Evolutionary conservation across 345 rosid species (phyloP).

Genomic region (Acer negundo): DNA sequence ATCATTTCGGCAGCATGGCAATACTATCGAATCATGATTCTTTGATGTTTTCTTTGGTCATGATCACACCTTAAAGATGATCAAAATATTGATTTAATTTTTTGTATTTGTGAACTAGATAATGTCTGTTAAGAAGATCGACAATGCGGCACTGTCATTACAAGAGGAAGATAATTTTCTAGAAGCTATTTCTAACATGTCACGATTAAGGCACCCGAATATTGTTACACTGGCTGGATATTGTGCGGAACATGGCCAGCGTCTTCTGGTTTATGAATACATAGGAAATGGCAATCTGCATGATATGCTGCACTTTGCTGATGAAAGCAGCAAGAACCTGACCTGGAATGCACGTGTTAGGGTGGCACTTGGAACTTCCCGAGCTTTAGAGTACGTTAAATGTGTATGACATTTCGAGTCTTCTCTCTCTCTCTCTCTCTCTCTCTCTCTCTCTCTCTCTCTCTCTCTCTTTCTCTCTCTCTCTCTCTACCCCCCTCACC

Average conservation of each 20-base stretch:
- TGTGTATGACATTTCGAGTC: constrained; percentile 15
- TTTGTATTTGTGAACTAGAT: constrained; percentile 45
- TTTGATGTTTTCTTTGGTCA: neutral
- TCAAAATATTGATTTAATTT: neutral
- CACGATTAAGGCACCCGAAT: constrained; percentile 91
- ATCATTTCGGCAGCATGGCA: neutral
- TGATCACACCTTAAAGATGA: neutral
- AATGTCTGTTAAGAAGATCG: constrained; percentile 94
- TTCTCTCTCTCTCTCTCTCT: constrained; percentile 14
- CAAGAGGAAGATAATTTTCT: constrained; percentile 94
- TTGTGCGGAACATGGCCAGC: constrained; percentile 96
- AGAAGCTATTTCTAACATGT: constrained; percentile 93
- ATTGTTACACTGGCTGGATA: constrained; percentile 82
- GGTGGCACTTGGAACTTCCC: constrained; percentile 96
- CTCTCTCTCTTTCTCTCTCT: too few species aligned
- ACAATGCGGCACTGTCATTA: constrained; percentile 79
- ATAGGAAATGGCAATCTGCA: constrained; percentile 78
- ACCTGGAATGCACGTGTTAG: constrained; percentile 98
- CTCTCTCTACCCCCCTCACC: too few species aligned
- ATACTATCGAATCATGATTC: neutral
- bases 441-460: neutral
- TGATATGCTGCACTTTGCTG: constrained; percentile 80
- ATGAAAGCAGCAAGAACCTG: constrained; percentile 64
- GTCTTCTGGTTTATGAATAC: constrained; percentile 86
- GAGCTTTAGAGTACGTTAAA: constrained; percentile 91